Evolutionary conservation across 441 rosid genomes (phyloP).

Genomic region (Erodium moschatum): DNA sequence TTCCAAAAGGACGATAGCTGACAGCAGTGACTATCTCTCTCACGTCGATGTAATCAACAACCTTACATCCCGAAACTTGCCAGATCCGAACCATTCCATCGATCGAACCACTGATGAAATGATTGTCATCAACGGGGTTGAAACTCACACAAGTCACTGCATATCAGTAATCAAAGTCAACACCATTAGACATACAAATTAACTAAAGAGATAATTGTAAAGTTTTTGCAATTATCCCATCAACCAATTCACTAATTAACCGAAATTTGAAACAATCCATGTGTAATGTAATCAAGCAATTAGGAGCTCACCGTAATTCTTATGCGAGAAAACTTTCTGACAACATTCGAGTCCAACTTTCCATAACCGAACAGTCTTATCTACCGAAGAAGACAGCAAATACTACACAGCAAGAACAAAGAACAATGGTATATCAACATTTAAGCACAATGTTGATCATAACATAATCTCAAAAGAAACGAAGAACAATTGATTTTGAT

Average conservation of each 20-base stretch:
- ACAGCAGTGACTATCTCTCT: slow-evolving; percentile 84
- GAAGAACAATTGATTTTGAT: neutral
- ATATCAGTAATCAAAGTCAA: slow-evolving; percentile 11
- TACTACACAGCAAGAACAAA: slow-evolving; percentile 24
- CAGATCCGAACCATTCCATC: slow-evolving; percentile 96
- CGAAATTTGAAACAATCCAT: slow-evolving; percentile 19
- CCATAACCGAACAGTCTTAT: slow-evolving; percentile 60
- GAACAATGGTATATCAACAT: neutral
- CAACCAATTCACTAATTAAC: too few species aligned
- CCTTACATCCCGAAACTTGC: slow-evolving; percentile 53
- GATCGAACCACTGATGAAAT: slow-evolving; percentile 87
- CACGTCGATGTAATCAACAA: slow-evolving; percentile 67
- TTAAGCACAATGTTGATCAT: too few species aligned
- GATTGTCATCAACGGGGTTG: slow-evolving; percentile 70
- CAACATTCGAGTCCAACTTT: slow-evolving; percentile 39
- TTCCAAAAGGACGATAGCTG: slow-evolving; percentile 73
- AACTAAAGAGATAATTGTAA: too few species aligned
- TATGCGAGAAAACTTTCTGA: slow-evolving; percentile 41
- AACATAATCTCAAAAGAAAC: too few species aligned
- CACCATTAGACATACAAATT: too few species aligned
- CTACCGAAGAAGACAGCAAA: slow-evolving; percentile 48
- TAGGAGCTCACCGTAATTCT: slow-evolving; percentile 41
- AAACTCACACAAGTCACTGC: slow-evolving; percentile 88
- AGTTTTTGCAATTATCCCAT: too few species aligned
- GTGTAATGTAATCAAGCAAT: neutral